Evolutionary conservation across 148 eudicot species (phyloP).

Genomic region (Fagopyrum homotropicum): DNA sequence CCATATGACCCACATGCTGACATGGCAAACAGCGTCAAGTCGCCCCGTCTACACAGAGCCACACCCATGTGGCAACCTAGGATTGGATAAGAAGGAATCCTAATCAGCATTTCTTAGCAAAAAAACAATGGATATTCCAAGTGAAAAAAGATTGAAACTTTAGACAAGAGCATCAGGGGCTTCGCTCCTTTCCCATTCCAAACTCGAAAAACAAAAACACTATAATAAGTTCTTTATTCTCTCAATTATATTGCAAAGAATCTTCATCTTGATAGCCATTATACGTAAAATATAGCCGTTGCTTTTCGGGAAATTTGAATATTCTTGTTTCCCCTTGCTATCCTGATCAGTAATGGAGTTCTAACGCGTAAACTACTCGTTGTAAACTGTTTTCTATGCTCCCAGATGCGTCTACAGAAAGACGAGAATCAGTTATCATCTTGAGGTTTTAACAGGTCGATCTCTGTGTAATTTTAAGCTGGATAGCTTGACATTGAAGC

Average conservation of each 20-base stretch:
- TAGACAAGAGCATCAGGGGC: conserved; percentile 6
- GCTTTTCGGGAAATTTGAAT: conserved; percentile 12
- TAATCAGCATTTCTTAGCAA: conserved; percentile 5
- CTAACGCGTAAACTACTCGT: background rate
- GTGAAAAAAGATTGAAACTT: background rate
- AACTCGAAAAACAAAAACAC: background rate
- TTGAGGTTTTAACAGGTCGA: background rate
- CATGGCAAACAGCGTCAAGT: conserved; percentile 17
- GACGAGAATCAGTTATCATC: background rate
- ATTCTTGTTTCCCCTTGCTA: conserved; percentile 2
- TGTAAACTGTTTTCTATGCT: background rate
- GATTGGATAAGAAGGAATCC: conserved; percentile 7
- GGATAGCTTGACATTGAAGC: conserved; percentile 3
- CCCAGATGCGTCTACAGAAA: conserved; percentile 12
- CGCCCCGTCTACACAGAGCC: background rate
- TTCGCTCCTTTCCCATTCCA: conserved; percentile 4
- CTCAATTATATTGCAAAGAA: conserved; percentile 13
- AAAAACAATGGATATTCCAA: conserved; percentile 4
- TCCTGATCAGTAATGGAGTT: background rate
- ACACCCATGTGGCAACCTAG: background rate
- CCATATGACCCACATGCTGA: conserved; percentile 13
- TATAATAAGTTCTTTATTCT: conserved; percentile 5
- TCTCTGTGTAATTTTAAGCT: background rate
- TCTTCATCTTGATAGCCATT: conserved; percentile 9
- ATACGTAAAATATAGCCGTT: conserved; percentile 13